Percentiles rank a stretch among this genome's conserved stretches.
These are phyloP conservation scores for Pleurotus salmoneostramineus DNA, from an alignment of 768 basidiomycete species.

Conservation along the genomic window DNA sequence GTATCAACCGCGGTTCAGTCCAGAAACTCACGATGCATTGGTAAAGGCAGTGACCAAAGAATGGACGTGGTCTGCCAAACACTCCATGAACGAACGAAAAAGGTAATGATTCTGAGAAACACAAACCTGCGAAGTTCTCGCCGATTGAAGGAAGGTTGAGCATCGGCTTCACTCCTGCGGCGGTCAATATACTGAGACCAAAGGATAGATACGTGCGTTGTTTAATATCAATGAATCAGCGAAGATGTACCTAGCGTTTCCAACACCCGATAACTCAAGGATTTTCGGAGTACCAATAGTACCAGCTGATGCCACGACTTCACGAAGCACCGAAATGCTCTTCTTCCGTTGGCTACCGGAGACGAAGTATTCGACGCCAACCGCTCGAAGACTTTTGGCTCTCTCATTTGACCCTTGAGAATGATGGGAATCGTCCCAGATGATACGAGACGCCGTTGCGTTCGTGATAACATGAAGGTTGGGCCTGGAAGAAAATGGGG, in stretches of 20 bases:
- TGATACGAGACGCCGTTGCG: conserved; percentile 48
- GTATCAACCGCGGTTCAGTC: not conserved
- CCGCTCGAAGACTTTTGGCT: conserved; percentile 29
- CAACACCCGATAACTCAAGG: conserved; percentile 16
- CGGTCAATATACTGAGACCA: conserved; percentile 29
- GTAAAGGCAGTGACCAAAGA: conserved; percentile 29
- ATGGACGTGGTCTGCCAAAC: conserved; percentile 25
- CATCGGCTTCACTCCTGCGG: conserved; percentile 36
- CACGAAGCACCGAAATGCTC: conserved; percentile 42
- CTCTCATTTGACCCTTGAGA: not conserved
- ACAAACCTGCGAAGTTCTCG: conserved; percentile 27
- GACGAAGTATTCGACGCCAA: conserved; percentile 39
- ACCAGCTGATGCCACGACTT: conserved; percentile 50
- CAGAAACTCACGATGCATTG: conserved; percentile 20
- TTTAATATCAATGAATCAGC: not conserved
- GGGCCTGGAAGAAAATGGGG: conserved; percentile 21
- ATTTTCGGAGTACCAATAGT: conserved; percentile 34
- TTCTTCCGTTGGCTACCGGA: conserved; percentile 17
- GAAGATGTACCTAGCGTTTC: conserved; percentile 22
- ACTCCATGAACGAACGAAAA: not conserved
- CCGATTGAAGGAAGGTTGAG: conserved; percentile 49
- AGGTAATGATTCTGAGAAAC: not conserved
- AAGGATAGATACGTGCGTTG: not conserved
- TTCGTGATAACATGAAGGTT: conserved; percentile 57
- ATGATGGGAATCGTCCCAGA: conserved; percentile 32